Percentiles rank a stretch among this genome's conserved stretches.
Conservation (phyloP, 2,329 filamentous ascomycete species). For the Thelonectria olida region DNA sequence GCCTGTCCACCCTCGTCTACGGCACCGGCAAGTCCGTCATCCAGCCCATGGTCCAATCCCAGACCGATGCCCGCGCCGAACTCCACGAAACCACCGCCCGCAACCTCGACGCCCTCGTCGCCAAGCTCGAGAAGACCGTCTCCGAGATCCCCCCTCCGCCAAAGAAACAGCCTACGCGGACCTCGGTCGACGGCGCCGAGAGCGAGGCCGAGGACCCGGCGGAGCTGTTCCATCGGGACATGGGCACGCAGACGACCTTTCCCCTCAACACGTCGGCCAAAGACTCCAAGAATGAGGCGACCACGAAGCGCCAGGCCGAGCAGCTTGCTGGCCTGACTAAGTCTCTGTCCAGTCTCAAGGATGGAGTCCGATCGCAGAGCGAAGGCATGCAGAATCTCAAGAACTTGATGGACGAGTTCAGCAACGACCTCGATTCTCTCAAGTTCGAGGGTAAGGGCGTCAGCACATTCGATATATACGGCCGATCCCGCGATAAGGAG, state of each 20-base stretch:
- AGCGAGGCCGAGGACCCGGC: slow-evolving; percentile 71
- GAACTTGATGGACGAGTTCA: slow-evolving; percentile 65
- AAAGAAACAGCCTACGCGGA: slow-evolving; percentile 39
- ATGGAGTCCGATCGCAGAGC: slow-evolving; percentile 54
- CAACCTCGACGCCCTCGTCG: slow-evolving; percentile 57
- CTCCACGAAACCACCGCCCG: slow-evolving; percentile 58
- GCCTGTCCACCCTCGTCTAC: slow-evolving; percentile 72
- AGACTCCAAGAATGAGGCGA: slow-evolving; percentile 34
- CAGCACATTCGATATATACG: slow-evolving; percentile 53
- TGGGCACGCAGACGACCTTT: slow-evolving; percentile 78
- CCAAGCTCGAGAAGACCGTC: slow-evolving; percentile 64
- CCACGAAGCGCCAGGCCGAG: slow-evolving; percentile 51
- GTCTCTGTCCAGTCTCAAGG: slow-evolving; percentile 53
- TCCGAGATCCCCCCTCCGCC: slow-evolving; percentile 66
- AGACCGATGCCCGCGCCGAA: slow-evolving; percentile 62
- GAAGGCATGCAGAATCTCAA: slow-evolving; percentile 62
- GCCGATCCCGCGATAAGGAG: slow-evolving; percentile 56
- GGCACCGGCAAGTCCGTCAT: slow-evolving; percentile 76
- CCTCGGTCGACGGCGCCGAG: slow-evolving; percentile 32
- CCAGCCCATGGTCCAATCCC: slow-evolving; percentile 65
- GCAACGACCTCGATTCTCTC: slow-evolving; percentile 72
- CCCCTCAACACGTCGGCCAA: slow-evolving; percentile 29
- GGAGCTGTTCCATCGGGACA: slow-evolving; percentile 83
- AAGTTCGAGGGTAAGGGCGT: slow-evolving; percentile 54
- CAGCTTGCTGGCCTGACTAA: slow-evolving; percentile 55